Conservation (phyloP, 192 early-diverging fungal species). For the Neocallimastix lanati region DNA sequence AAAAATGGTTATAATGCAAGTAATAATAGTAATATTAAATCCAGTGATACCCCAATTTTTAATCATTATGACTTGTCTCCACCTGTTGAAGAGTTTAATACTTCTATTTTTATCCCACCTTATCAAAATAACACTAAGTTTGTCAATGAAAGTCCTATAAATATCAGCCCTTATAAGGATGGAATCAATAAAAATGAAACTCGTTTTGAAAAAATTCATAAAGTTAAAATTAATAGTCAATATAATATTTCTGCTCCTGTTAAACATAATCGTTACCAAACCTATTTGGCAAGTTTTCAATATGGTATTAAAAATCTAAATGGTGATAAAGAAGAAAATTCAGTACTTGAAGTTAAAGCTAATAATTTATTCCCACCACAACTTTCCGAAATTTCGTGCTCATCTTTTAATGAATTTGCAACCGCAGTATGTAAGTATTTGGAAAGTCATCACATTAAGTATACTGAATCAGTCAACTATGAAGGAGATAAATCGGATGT, state of each 20-base stretch:
- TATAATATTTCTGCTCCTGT: not conserved
- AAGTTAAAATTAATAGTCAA: not conserved
- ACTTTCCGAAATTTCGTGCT: not conserved
- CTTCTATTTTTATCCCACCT: not conserved
- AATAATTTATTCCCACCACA: not conserved
- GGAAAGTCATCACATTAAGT: not conserved
- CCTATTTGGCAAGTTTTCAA: not conserved
- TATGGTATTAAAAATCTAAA: not conserved
- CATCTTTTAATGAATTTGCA: not conserved
- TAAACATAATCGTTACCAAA: not conserved
- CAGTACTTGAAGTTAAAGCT: not conserved
- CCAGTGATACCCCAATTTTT: too few relatives aligned
- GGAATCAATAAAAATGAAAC: not conserved
- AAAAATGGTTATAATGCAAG: too few relatives aligned
- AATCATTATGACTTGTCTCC: too few relatives aligned
- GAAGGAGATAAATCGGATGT: not conserved
- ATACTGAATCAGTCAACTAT: not conserved
- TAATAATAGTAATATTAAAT: too few relatives aligned
- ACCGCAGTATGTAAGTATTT: not conserved
- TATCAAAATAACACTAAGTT: not conserved
- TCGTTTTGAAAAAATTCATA: not conserved
- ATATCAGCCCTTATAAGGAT: not conserved
- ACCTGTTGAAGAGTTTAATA: not conserved
- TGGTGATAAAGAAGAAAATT: not conserved
- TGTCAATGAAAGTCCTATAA: not conserved